Percentiles rank a stretch among this genome's conserved stretches.
phyloP scores from a whole-genome alignment of 495 filamentous ascomycete genomes.

The Podospora fimiseda region DNA sequence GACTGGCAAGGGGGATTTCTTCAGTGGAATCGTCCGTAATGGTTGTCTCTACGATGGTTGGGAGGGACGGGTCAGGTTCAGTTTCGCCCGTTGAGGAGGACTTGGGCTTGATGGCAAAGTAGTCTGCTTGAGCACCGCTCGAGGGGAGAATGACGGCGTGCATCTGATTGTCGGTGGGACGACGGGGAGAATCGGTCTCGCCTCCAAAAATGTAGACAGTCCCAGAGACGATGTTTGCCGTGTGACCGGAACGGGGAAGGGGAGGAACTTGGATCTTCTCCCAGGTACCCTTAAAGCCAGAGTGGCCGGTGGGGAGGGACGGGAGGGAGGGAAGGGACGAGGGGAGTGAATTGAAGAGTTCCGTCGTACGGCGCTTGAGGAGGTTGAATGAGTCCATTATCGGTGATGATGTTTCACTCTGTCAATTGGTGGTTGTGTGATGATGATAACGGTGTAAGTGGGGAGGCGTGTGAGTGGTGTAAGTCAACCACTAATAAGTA shows the following conservation, averaged over 20 bases:
- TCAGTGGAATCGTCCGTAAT: slow-evolving; percentile 36
- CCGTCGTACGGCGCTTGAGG: slow-evolving; percentile 40
- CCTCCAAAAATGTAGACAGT: slow-evolving; percentile 67
- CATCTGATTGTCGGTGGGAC: slow-evolving; percentile 66
- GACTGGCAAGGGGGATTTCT: too few species aligned
- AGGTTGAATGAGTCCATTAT: slow-evolving; percentile 40
- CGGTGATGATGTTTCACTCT: background rate
- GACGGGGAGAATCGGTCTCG: slow-evolving; percentile 42
- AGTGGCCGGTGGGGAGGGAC: background rate
- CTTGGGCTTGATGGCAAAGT: slow-evolving; percentile 47
- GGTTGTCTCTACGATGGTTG: background rate
- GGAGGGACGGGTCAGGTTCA: background rate
- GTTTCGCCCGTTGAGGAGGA: slow-evolving; percentile 1
- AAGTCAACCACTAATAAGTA: background rate
- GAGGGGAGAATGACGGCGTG: slow-evolving; percentile 58
- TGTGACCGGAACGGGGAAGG: slow-evolving; percentile 64
- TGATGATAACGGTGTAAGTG: too few species aligned
- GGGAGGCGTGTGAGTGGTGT: too few species aligned
- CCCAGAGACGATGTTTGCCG: slow-evolving; percentile 58
- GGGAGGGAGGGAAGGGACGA: slow-evolving; percentile 19
- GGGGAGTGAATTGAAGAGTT: slow-evolving; percentile 34
- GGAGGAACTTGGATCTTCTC: slow-evolving; percentile 46
- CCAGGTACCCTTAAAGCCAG: slow-evolving; percentile 58
- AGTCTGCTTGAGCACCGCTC: slow-evolving; percentile 48
- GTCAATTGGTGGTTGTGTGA: background rate